Conservation (phyloP, 2,329 filamentous ascomycete species). For the Onygenales sp. region DNA sequence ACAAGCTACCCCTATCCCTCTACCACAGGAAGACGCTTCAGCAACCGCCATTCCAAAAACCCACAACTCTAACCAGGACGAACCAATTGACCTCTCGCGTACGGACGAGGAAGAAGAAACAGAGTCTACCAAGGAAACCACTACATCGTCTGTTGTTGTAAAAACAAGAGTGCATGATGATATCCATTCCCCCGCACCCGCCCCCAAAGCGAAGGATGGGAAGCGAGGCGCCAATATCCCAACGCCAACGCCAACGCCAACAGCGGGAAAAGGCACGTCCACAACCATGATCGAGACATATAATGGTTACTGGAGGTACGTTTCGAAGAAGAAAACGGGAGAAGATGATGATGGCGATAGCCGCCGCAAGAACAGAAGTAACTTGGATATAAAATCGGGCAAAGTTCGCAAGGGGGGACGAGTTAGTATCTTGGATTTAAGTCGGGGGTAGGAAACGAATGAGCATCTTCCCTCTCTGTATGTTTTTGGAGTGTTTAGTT, state of each 20-base stretch:
- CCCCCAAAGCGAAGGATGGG: background rate
- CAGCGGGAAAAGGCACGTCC: background rate
- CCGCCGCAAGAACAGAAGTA: background rate
- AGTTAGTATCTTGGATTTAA: conserved; percentile 5
- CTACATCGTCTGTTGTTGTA: background rate
- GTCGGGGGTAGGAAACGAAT: background rate
- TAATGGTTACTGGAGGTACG: conserved; percentile 2
- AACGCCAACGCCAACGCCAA: background rate
- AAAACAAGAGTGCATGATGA: background rate
- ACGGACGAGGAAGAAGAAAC: background rate
- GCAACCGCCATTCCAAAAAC: background rate
- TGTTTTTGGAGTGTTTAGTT: background rate
- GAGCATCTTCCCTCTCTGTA: background rate
- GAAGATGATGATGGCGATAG: background rate
- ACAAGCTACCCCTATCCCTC: too few relatives aligned
- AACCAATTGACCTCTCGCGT: background rate
- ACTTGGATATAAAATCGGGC: background rate
- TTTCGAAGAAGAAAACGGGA: background rate
- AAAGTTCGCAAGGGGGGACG: background rate
- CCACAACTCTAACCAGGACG: background rate
- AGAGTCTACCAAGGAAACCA: background rate
- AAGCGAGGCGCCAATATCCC: background rate
- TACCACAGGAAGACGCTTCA: background rate
- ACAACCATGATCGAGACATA: background rate
- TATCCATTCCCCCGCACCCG: background rate